These are phyloP conservation scores for Vachellia pachyceras DNA, from an alignment of 306 rosid genomes.

Conservation along the genomic window DNA sequence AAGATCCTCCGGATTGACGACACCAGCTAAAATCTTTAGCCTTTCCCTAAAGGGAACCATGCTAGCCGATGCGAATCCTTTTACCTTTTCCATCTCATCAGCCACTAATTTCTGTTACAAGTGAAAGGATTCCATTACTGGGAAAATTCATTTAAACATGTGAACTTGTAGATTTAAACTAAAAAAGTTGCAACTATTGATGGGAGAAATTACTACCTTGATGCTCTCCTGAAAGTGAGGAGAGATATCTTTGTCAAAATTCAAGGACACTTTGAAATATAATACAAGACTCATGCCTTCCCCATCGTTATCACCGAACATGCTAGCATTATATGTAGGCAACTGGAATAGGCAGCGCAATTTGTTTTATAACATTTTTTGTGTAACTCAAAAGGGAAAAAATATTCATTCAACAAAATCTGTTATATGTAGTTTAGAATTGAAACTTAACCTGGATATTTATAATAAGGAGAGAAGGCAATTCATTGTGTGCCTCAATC, in stretches of 20 bases:
- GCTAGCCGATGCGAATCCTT: conserved; percentile 65
- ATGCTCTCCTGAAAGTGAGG: conserved; percentile 60
- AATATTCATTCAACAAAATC: background rate
- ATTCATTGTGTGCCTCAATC: conserved; percentile 55
- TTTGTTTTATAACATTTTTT: background rate
- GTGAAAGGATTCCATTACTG: conserved; percentile 2
- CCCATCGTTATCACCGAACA: conserved; percentile 72
- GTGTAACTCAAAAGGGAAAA: background rate
- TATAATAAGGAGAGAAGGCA: conserved; percentile 70
- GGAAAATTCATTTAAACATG: background rate
- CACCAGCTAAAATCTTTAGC: conserved; percentile 68
- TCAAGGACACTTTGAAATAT: conserved; percentile 63
- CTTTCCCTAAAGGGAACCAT: conserved; percentile 72
- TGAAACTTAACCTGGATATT: conserved; percentile 67
- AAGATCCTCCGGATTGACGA: conserved; percentile 80
- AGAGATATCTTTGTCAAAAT: conserved; percentile 60
- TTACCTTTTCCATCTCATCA: conserved; percentile 70
- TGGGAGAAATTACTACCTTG: conserved; percentile 45
- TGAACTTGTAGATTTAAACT: background rate
- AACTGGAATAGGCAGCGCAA: conserved; percentile 47
- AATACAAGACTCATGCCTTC: conserved; percentile 85
- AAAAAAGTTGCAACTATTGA: conserved; percentile 1
- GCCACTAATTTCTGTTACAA: conserved; percentile 57
- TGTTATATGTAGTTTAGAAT: background rate
- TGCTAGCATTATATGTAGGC: conserved; percentile 65